Evolutionary conservation across 2,329 filamentous ascomycete species (phyloP).

Genomic region (Lizonia empirigonia): DNA sequence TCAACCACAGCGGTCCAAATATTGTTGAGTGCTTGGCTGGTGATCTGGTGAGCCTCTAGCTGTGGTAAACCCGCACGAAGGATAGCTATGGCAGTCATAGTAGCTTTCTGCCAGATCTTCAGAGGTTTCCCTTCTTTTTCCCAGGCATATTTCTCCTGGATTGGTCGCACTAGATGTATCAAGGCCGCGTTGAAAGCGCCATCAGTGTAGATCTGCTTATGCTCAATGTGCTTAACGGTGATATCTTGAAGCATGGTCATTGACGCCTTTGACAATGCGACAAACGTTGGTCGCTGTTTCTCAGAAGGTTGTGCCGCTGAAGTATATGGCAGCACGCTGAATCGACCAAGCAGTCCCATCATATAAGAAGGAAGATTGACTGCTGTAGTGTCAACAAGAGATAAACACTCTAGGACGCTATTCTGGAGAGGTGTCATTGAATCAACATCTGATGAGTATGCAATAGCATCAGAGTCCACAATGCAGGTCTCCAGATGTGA

Average conservation of each 20-base stretch:
- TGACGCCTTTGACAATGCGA: slow-evolving; percentile 84
- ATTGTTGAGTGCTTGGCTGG: slow-evolving; percentile 47
- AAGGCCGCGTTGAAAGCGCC: slow-evolving; percentile 70
- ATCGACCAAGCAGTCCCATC: slow-evolving; percentile 70
- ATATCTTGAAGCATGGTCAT: slow-evolving; percentile 72
- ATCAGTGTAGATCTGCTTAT: slow-evolving; percentile 71
- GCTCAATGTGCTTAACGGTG: slow-evolving; percentile 63
- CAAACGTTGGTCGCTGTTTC: slow-evolving; percentile 72
- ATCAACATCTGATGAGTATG: slow-evolving; percentile 75
- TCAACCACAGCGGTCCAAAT: slow-evolving; percentile 67
- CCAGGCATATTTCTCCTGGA: slow-evolving; percentile 82
- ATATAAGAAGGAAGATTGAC: slow-evolving; percentile 70
- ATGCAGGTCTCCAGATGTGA: slow-evolving; percentile 73
- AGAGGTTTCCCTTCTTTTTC: slow-evolving; percentile 71
- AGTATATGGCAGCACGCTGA: slow-evolving; percentile 72
- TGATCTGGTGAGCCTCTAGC: slow-evolving; percentile 26
- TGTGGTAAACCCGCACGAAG: slow-evolving; percentile 68
- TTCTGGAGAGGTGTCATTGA: slow-evolving; percentile 74
- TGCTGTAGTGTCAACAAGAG: slow-evolving; percentile 70
- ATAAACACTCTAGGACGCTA: slow-evolving; percentile 70
- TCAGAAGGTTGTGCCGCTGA: slow-evolving; percentile 24
- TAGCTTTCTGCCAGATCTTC: slow-evolving; percentile 81
- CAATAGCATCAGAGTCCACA: slow-evolving; percentile 68
- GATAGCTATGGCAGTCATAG: slow-evolving; percentile 70
- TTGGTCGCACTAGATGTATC: slow-evolving; percentile 69